Percentiles rank a stretch among this genome's conserved stretches.
phyloP scores from a whole-genome alignment of 495 filamentous ascomycete genomes.

The Hypoxylon rickii region DNA sequence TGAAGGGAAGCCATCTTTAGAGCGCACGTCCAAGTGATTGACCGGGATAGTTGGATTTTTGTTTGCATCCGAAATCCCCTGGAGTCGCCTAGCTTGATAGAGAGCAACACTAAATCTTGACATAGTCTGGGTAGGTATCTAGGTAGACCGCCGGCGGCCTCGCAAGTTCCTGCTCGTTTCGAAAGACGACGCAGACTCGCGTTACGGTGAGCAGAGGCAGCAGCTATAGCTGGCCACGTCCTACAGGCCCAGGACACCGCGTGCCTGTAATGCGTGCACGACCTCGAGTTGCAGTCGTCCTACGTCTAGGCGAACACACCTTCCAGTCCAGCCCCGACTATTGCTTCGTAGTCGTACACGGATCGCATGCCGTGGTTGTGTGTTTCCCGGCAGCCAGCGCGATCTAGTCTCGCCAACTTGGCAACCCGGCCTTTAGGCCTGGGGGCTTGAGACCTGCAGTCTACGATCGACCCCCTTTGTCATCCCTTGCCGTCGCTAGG shows the following conservation, averaged over 20 bases:
- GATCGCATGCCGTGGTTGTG: conserved; percentile 2
- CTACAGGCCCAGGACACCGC: not conserved
- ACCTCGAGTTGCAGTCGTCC: not conserved
- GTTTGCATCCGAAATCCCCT: too few species aligned
- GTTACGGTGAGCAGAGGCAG: not conserved
- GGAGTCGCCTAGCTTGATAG: too few species aligned
- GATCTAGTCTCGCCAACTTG: conserved; percentile 12
- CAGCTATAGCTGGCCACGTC: not conserved
- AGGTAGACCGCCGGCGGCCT: not conserved
- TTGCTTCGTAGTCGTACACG: not conserved
- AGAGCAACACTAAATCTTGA: too few species aligned
- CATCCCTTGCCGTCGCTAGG: not conserved
- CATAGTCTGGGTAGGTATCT: not conserved
- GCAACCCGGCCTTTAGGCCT: not conserved
- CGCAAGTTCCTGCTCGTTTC: not conserved
- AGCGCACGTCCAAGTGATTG: too few species aligned
- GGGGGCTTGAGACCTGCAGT: conserved; percentile 5
- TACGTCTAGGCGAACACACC: not conserved
- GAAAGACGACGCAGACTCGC: not conserved
- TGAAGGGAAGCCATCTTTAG: too few species aligned
- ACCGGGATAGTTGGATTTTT: too few species aligned
- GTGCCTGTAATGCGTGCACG: not conserved
- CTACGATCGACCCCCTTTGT: not conserved
- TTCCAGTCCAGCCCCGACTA: not conserved
- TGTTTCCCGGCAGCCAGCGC: conserved; percentile 5